These are phyloP conservation scores for Salix koriyanagi DNA, from an alignment of 345 rosid species.

Conservation along the genomic window DNA sequence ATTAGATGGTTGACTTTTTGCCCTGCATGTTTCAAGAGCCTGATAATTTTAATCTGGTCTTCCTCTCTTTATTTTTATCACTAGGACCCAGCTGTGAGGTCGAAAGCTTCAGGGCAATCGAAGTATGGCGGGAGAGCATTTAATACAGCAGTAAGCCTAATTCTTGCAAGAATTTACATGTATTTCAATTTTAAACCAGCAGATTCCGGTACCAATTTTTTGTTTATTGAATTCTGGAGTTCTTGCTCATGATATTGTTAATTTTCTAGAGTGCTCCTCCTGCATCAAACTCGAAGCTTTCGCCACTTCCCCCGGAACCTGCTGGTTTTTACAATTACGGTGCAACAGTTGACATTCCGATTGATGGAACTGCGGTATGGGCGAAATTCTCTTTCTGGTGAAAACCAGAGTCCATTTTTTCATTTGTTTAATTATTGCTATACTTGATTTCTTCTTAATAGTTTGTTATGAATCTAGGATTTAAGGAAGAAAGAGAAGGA, in stretches of 20 bases:
- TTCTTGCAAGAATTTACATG: neutral
- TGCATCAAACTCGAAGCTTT: conserved; percentile 26
- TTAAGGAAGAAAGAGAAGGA: conserved; percentile 32
- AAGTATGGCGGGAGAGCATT: conserved; percentile 47
- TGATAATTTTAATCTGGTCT: neutral
- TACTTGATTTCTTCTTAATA: neutral
- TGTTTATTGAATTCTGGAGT: neutral
- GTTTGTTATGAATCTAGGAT: conserved; percentile 11
- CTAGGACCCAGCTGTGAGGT: conserved; percentile 52
- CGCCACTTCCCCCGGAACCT: conserved; percentile 36
- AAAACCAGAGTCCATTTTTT: neutral
- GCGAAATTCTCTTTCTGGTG: neutral
- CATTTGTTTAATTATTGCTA: neutral
- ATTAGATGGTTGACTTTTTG: neutral
- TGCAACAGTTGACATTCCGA: conserved; percentile 33
- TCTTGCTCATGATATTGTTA: neutral
- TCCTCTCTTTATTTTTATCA: neutral
- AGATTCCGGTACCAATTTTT: neutral
- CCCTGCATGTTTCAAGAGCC: neutral
- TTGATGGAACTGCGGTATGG: conserved; percentile 21
- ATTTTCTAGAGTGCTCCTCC: conserved; percentile 25
- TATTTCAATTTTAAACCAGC: neutral
- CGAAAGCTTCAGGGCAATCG: conserved; percentile 38
- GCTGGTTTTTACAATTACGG: conserved; percentile 28
- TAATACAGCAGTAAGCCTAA: conserved; percentile 45